These are phyloP conservation scores for Colletotrichum truncatum DNA, from an alignment of 2,329 filamentous ascomycete genomes.

Conservation along the genomic window DNA sequence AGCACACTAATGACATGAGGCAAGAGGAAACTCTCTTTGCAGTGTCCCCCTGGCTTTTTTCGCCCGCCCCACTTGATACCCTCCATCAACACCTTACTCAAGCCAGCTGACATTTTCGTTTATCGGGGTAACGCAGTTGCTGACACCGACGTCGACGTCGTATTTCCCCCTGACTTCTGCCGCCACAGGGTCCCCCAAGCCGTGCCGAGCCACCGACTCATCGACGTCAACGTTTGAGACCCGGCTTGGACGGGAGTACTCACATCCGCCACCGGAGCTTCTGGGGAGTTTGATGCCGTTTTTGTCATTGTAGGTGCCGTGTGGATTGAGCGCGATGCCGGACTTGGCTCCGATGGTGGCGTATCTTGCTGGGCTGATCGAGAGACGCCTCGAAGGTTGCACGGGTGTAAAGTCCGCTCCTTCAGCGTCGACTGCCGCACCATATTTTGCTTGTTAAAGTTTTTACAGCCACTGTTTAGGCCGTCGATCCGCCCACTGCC, in stretches of 20 bases:
- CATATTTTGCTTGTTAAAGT: background rate
- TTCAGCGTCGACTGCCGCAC: background rate
- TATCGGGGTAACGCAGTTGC: background rate
- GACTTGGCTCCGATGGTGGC: background rate
- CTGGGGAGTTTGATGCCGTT: conserved; percentile 10
- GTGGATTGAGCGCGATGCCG: conserved; percentile 8
- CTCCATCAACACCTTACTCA: no score
- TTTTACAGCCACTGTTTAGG: background rate
- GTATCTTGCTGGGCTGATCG: background rate
- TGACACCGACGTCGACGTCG: background rate
- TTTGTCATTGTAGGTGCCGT: conserved; percentile 3
- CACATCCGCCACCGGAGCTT: background rate
- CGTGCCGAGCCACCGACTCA: background rate
- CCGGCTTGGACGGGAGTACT: background rate
- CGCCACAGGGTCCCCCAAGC: conserved; percentile 6
- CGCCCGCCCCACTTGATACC: no score
- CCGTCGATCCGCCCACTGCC: background rate
- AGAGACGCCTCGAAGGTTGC: background rate
- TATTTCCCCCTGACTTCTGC: background rate
- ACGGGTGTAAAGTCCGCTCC: background rate
- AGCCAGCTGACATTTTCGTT: background rate
- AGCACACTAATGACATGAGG: background rate
- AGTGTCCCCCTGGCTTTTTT: background rate
- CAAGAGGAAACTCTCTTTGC: background rate
- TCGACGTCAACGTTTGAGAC: conserved; percentile 1